Conservation (phyloP, 306 rosid species). For the Vigna radiata region DNA sequence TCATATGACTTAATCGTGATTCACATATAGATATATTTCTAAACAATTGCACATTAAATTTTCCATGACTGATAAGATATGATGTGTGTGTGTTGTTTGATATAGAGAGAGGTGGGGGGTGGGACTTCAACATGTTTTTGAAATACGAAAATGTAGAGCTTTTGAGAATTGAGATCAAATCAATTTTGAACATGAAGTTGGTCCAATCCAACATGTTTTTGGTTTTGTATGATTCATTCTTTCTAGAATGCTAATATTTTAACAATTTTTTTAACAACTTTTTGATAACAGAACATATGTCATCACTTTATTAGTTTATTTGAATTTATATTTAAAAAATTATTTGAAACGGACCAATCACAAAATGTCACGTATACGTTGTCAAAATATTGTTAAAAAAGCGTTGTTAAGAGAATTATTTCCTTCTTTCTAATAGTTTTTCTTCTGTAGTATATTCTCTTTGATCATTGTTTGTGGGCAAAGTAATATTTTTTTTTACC, state of each 20-base stretch:
- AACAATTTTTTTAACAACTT: no score
- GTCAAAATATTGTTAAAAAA: no score
- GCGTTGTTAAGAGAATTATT: no score
- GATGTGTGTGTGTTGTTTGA: constrained; percentile 1
- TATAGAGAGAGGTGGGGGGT: constrained; percentile 26
- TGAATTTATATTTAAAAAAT: no score
- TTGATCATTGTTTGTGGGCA: constrained; percentile 44
- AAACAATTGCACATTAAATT: not conserved
- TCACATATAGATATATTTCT: not conserved
- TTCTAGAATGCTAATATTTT: no score
- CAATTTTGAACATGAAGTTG: constrained; percentile 47
- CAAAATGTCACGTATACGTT: no score
- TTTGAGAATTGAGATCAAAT: constrained; percentile 33
- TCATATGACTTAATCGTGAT: no score
- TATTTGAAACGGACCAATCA: no score
- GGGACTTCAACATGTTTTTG: constrained; percentile 38
- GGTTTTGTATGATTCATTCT: constrained; percentile 49
- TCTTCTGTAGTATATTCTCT: constrained; percentile 25
- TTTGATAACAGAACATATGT: no score
- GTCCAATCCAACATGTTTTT: constrained; percentile 54
- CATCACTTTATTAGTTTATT: no score
- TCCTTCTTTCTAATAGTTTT: constrained; percentile 11
- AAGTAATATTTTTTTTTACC: not conserved
- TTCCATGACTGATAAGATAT: constrained; percentile 25
- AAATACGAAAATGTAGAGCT: constrained; percentile 33